These are phyloP conservation scores for Fusarium lateritium DNA, from an alignment of 2,329 filamentous ascomycete genomes.

Conservation along the genomic window DNA sequence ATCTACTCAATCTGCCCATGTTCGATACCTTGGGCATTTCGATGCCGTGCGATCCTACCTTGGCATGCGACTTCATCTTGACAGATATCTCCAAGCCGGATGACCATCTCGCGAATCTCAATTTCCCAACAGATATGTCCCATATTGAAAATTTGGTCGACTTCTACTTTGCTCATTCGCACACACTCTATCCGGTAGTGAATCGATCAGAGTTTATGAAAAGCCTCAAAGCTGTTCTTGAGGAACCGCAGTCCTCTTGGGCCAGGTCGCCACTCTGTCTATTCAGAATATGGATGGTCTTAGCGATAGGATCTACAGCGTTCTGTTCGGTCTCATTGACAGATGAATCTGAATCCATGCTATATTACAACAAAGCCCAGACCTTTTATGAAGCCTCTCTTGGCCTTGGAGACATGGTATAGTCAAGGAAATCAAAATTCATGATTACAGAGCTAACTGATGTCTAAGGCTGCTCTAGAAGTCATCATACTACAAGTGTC, in stretches of 20 bases:
- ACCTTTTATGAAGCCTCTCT: background rate
- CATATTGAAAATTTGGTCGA: background rate
- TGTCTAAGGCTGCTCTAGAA: background rate
- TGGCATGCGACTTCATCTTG: background rate
- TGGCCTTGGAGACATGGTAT: no score
- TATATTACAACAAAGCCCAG: background rate
- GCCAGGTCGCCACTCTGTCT: background rate
- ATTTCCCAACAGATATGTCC: background rate
- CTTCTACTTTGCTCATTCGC: background rate
- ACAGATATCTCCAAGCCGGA: background rate
- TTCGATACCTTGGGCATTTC: background rate
- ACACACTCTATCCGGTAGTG: background rate
- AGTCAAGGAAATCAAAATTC: no score
- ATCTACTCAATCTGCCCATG: background rate
- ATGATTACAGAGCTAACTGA: background rate
- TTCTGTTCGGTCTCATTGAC: background rate
- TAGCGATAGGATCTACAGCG: background rate
- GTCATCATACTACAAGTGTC: background rate
- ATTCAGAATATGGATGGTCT: background rate
- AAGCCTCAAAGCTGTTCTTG: background rate
- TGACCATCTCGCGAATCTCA: background rate
- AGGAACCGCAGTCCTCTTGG: no score
- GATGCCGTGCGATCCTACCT: background rate
- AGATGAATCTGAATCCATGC: background rate
- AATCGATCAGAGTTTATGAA: background rate